Evolutionary conservation across 768 basidiomycete genomes (phyloP), one percentile per base, ranked within the genome.

Genomic region (Tricholoma hemisulphureum): DNA sequence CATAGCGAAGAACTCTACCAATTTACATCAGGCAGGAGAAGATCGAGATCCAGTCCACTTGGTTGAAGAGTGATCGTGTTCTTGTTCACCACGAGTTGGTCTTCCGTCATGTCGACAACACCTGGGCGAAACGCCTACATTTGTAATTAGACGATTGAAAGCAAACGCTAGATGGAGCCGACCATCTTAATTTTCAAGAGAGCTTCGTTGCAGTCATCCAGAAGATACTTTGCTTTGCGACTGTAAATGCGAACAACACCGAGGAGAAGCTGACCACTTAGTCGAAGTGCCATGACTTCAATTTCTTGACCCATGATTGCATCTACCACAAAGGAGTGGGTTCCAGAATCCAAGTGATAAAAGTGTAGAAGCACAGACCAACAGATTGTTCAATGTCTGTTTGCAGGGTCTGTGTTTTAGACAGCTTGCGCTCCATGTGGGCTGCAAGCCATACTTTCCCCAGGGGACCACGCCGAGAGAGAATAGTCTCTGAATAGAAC

Each of bases 361-460:
- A 24, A 16, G 4, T 16, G 60, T 37, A 55, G 48, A 28, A 26
- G 32, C 37, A 77, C 88, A 63, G 63, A 88, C 93, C 92, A 64
- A 96, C 93, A 55, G 92, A 91, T 70, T 98, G 86, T 63, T 90
- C 93, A 53, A 99, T 97, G 73, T 97, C 93, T 0, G 95, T 95
- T 68, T 95, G 91, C 2, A 97, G 76, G 1, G 96, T 94, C 71
- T 96, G 93, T 24, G 89, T 87, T 75, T 98, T 99, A 64, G 92
- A 94, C 67, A 99, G 86, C 78, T 98, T 98, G 67, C 93, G 86
- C 74, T 98, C 95, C 87, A 96, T 95, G 80, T 98, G 96, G 1
- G 97, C 96, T 39, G 96, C 95, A 54, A 99, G 88, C 97, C 97
- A 99, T 79, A 99, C 94, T 77, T 89, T 93, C 32, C 94, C 96